A percentile compares a stretch with the other conserved stretches of the same genome.
Evolutionary conservation across 2,329 filamentous ascomycete genomes (phyloP).

Genomic region (Phoma sp.): DNA sequence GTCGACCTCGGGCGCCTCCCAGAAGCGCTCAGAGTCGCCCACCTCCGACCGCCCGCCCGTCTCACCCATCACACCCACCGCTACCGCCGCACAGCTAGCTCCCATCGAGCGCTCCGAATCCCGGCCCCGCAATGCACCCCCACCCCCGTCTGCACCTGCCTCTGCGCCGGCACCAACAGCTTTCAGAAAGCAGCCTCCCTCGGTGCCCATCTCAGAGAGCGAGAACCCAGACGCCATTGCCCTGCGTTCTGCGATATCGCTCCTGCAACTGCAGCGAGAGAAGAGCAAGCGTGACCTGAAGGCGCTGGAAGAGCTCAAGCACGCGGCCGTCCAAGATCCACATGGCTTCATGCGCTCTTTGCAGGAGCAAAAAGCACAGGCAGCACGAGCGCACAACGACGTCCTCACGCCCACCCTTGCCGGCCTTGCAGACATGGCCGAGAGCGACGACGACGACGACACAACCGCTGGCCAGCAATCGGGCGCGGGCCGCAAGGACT

Average conservation of each 20-base stretch:
- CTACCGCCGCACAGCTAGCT: conserved; percentile 44
- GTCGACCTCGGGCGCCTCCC: conserved; percentile 26
- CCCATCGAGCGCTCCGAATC: conserved; percentile 35
- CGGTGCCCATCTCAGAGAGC: conserved; percentile 55
- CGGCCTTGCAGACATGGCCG: conserved; percentile 42
- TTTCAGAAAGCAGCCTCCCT: conserved; percentile 52
- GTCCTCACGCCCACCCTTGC: conserved; percentile 48
- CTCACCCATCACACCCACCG: conserved; percentile 50
- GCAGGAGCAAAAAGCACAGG: conserved; percentile 60
- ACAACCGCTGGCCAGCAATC: conserved; percentile 20
- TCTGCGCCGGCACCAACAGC: conserved; percentile 21
- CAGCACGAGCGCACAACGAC: conserved; percentile 36
- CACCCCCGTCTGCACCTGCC: conserved; percentile 25
- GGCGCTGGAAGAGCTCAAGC: conserved; percentile 71
- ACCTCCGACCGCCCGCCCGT: conserved; percentile 48
- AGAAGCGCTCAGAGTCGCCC: conserved; percentile 36
- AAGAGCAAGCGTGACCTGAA: conserved; percentile 79
- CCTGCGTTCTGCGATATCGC: conserved; percentile 80
- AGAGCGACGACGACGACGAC: conserved; percentile 28
- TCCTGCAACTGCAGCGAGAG: conserved; percentile 84
- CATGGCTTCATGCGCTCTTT: conserved; percentile 75
- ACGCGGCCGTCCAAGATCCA: conserved; percentile 73
- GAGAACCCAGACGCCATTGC: conserved; percentile 87
- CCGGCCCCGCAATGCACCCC: conserved; percentile 34
- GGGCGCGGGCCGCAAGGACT: conserved; percentile 38